Evolutionary conservation across 768 basidiomycete genomes (phyloP), one percentile per base, ranked within the genome.

Genomic region (Tricholoma hemisulphureum): DNA sequence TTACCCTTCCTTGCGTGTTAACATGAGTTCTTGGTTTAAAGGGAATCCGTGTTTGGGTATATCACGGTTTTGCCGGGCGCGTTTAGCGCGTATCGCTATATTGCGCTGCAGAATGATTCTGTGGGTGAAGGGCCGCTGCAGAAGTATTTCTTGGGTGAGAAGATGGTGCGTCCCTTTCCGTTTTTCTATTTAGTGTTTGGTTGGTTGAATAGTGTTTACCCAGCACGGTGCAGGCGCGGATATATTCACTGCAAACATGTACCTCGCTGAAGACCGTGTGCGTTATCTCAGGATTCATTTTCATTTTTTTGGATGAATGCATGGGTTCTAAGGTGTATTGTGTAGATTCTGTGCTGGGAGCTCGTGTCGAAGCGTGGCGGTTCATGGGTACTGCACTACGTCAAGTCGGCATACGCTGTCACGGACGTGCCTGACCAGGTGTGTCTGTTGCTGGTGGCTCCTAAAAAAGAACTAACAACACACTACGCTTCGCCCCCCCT

Each of bases 141-240:
- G 66, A 93, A 96, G 72, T 98, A 99, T 76, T 99, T 99, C 80
- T 75, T 97, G 21, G 97, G 97, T 5, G 97, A 99, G 79, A 93
- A 88, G 66, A 89, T 97, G 88, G 85, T 86, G 56, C 32, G 79
- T 63, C 18, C 13, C 14, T 18, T 45, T 61, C 52, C 52, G 28
- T 63, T 56, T 18, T 26, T 18, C 13, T 53, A 20, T 20, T 55
- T 60, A 62, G 13, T 3, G 49, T 28, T 9, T 20, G 13, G 6
- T 39, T 18, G n/a, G n/a, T n/a, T 51, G 10, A n/a, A n/a, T 54
- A 6, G 13, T 53, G 10, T 20, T 4, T 56, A 5, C 31, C 4
- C 55, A 85, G 85, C 91, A 91, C 60, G 91, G 89, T 28, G 85
- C 89, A 3, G 89, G 85, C 13, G 89, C 90, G 1, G 93, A 93